Conservation (phyloP, 129 eudicot genomes). For the Ambrosia trifida region DNA sequence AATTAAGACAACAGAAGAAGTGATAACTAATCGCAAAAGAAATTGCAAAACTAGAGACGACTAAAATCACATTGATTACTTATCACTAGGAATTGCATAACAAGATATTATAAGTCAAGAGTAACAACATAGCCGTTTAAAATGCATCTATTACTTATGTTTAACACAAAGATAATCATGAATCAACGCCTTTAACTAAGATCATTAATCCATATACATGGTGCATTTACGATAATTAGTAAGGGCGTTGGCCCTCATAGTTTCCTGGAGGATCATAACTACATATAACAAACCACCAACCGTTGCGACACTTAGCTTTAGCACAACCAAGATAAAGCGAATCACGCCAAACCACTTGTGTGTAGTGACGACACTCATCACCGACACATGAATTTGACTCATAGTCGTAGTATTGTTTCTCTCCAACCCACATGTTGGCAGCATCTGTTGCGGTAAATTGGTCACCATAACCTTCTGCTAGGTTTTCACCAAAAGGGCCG, state of each 20-base stretch:
- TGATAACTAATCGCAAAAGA: too few species aligned
- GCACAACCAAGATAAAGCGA: constrained; percentile 58
- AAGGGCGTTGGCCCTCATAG: constrained; percentile 48
- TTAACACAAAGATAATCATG: too few species aligned
- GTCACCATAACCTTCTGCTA: constrained; percentile 23
- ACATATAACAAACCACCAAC: constrained; percentile 48
- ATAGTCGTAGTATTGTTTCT: constrained; percentile 45
- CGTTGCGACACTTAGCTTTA: constrained; percentile 40
- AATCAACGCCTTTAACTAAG: background rate
- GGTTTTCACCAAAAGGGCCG: constrained; percentile 55
- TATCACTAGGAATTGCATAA: too few species aligned
- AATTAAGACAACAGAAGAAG: too few species aligned
- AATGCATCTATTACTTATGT: too few species aligned
- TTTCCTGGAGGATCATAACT: constrained; percentile 67
- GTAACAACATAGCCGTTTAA: too few species aligned
- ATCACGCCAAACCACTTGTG: constrained; percentile 64
- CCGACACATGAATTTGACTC: constrained; percentile 33
- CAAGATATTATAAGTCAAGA: too few species aligned
- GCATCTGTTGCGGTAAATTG: constrained; percentile 28
- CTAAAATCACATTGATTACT: too few species aligned
- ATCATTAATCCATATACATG: background rate
- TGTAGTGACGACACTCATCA: constrained; percentile 50
- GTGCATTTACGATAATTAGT: constrained; percentile 6
- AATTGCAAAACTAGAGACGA: too few species aligned
- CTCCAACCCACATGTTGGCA: constrained; percentile 49